phyloP scores from a whole-genome alignment of 345 rosid genomes.

The Citrus australasica region DNA sequence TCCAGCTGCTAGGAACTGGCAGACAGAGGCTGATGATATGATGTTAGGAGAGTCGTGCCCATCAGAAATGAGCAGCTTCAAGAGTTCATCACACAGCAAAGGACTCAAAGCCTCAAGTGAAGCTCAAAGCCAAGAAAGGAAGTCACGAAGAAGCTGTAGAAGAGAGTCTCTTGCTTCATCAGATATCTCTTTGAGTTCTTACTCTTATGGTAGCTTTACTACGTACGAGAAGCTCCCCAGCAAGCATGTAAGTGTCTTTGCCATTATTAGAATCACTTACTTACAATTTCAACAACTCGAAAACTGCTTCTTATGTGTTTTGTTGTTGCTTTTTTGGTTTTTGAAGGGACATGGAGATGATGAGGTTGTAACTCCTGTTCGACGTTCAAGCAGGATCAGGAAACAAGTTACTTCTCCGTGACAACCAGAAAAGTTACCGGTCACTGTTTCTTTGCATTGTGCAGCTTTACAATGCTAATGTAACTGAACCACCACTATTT shows the following conservation, averaged over 20 bases:
- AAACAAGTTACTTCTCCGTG: slow-evolving; percentile 48
- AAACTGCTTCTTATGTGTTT: slow-evolving; percentile 8
- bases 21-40: slow-evolving; percentile 46
- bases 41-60: slow-evolving; percentile 40
- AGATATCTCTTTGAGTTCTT: slow-evolving; percentile 49
- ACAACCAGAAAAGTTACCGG: slow-evolving; percentile 15
- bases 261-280: neutral
- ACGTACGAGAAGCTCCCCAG: slow-evolving; percentile 61
- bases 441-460: slow-evolving; percentile 20
- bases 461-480: slow-evolving; percentile 24
- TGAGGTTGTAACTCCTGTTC: slow-evolving; percentile 64
- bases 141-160: slow-evolving; percentile 31
- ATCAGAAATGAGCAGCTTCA: slow-evolving; percentile 58
- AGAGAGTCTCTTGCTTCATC: slow-evolving; percentile 71
- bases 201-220: slow-evolving; percentile 80
- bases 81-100: slow-evolving; percentile 30
- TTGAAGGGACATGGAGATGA: slow-evolving; percentile 56
- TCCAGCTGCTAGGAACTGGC: slow-evolving; percentile 27
- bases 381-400: slow-evolving; percentile 80
- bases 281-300: neutral
- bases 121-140: slow-evolving; percentile 46
- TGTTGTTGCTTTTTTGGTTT: slow-evolving; percentile 1
- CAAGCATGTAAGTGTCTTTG: slow-evolving; percentile 51
- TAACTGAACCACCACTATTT: neutral
- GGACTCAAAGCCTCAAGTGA: slow-evolving; percentile 25